Evolutionary conservation across 2,329 filamentous ascomycete genomes (phyloP).

Genomic region (Pseudocercospora eumusae): DNA sequence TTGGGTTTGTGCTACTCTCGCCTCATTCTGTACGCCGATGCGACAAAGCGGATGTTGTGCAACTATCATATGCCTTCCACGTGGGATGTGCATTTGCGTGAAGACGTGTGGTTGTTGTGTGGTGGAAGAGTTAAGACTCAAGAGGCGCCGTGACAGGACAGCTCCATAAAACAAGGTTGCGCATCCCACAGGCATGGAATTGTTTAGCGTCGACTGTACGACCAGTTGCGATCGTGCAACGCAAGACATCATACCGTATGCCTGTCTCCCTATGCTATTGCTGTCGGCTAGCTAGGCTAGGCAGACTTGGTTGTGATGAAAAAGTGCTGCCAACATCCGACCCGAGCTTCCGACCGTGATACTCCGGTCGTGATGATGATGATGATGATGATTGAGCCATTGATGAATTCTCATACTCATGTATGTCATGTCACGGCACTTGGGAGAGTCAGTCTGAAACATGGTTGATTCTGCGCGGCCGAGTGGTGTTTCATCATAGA

Average conservation of each 20-base stretch:
- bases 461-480: conserved; percentile 20
- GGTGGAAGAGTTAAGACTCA: no score
- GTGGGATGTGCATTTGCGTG: conserved; percentile 12
- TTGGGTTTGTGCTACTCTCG: neutral
- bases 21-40: neutral
- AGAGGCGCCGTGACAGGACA: conserved; percentile 1
- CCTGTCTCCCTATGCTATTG: no score
- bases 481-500: conserved; percentile 21
- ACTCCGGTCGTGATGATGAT: no score
- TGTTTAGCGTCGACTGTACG: neutral
- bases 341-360: neutral
- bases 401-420: no score
- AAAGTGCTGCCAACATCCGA: neutral
- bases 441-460: conserved; percentile 21
- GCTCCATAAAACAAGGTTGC: conserved; percentile 6
- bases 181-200: conserved; percentile 9
- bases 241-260: neutral
- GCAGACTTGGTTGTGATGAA: neutral
- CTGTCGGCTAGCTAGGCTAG: neutral
- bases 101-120: conserved; percentile 9
- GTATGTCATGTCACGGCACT: conserved; percentile 20
- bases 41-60: neutral
- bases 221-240: conserved; percentile 10
- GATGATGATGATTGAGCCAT: no score
- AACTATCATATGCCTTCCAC: neutral